A percentile compares a stretch with the other conserved stretches of the same genome.
These are phyloP conservation scores for Digitaria exilis DNA, from an alignment of 202 grass and related monocot genomes.

Conservation along the genomic window DNA sequence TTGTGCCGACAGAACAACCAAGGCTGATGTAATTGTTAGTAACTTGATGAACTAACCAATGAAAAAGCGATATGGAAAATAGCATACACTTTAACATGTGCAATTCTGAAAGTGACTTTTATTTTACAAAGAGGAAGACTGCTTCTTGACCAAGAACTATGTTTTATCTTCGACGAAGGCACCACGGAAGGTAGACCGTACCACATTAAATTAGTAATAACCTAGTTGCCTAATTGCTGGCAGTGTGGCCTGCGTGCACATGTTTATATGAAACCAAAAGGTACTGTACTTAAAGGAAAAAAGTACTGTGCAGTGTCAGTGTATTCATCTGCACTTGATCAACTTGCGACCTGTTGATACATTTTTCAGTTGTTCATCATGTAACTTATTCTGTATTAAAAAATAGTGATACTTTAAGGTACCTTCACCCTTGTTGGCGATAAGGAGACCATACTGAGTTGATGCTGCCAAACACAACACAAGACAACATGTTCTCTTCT, in stretches of 20 bases:
- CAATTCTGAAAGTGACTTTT: constrained; percentile 5
- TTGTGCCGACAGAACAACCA: not conserved
- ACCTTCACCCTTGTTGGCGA: constrained; percentile 35
- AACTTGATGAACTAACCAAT: constrained; percentile 9
- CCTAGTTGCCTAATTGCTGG: not conserved
- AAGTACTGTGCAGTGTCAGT: not conserved
- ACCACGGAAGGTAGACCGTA: constrained; percentile 1
- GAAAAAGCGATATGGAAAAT: not conserved
- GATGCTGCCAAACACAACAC: constrained; percentile 25
- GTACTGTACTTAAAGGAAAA: not conserved
- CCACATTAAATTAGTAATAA: constrained; percentile 4
- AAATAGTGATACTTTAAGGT: constrained; percentile 22
- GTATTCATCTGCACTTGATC: not conserved
- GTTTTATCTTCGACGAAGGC: not conserved
- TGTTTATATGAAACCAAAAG: constrained; percentile 13
- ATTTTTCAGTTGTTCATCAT: constrained; percentile 3
- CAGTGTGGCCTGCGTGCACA: constrained; percentile 6
- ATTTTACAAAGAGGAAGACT: not conserved
- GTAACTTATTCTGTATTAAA: constrained; percentile 16
- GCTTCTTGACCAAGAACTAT: constrained; percentile 2
- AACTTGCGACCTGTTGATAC: constrained; percentile 20
- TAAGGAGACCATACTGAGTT: constrained; percentile 41
- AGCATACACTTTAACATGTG: constrained; percentile 8
- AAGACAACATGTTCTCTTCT: constrained; percentile 44
- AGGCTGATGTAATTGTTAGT: constrained; percentile 9